Percentiles rank a stretch among this genome's conserved stretches.
phyloP scores from a whole-genome alignment of 2,329 filamentous ascomycete genomes.

The Hypoxylon rubiginosum region DNA sequence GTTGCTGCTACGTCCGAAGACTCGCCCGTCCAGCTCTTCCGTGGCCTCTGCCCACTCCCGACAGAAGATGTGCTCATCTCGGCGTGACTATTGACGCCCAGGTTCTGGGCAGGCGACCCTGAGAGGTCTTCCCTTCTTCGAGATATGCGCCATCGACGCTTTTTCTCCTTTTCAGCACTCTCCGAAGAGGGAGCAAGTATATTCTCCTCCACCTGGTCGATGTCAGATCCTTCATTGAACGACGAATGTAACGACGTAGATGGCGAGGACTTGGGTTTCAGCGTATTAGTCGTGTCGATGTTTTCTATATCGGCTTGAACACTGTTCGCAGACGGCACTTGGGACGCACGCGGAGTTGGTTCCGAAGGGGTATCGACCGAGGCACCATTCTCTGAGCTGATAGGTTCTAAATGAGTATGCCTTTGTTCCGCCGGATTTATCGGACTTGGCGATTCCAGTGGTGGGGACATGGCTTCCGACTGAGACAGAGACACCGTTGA shows the following conservation, averaged over 20 bases:
- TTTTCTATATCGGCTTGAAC: constrained; percentile 60
- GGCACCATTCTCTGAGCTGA: constrained; percentile 44
- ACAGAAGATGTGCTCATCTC: constrained; percentile 77
- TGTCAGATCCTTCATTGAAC: constrained; percentile 84
- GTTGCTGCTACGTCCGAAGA: constrained; percentile 61
- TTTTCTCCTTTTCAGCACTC: constrained; percentile 75
- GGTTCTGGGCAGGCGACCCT: constrained; percentile 59
- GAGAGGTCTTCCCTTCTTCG: constrained; percentile 72
- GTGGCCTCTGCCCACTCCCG: constrained; percentile 67
- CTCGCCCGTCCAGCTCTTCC: constrained; percentile 66
- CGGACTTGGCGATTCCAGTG: constrained; percentile 61
- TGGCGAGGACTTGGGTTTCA: constrained; percentile 79
- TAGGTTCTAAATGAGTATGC: constrained; percentile 37
- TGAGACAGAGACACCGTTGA: constrained; percentile 80
- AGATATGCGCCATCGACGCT: constrained; percentile 79
- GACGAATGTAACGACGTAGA: constrained; percentile 82
- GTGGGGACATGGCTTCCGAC: constrained; percentile 62
- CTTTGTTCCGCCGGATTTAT: constrained; percentile 63
- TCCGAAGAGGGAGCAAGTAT: constrained; percentile 49
- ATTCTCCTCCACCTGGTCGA: constrained; percentile 77
- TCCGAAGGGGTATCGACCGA: constrained; percentile 57
- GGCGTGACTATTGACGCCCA: constrained; percentile 74
- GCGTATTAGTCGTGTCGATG: constrained; percentile 58
- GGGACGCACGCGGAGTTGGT: constrained; percentile 61
- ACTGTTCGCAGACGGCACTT: constrained; percentile 58